These are phyloP conservation scores for Aspergillus chevalieri DNA, from an alignment of 2,329 filamentous ascomycete species.

Conservation along the genomic window DNA sequence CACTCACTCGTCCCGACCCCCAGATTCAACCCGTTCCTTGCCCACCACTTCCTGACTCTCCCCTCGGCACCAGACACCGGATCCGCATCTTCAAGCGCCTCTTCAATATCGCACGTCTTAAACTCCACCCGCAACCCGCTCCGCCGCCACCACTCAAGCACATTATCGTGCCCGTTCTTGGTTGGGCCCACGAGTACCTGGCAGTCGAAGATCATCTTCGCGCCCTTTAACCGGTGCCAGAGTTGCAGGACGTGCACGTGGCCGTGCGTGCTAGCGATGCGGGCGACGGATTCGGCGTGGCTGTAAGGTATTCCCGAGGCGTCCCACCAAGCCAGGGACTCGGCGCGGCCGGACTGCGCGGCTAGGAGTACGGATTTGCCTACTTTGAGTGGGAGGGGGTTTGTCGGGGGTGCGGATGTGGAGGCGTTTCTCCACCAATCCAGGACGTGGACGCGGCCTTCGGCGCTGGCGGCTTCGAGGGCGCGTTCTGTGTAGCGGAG, in stretches of 20 bases:
- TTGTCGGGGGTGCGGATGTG: slow-evolving; percentile 49
- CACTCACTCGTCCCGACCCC: slow-evolving; percentile 79
- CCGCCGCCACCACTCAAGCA: slow-evolving; percentile 87
- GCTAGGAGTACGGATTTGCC: slow-evolving; percentile 80
- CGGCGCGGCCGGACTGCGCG: slow-evolving; percentile 71
- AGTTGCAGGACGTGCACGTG: slow-evolving; percentile 77
- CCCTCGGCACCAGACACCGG: slow-evolving; percentile 62
- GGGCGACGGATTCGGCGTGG: slow-evolving; percentile 75
- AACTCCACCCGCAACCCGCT: slow-evolving; percentile 73
- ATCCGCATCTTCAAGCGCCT: slow-evolving; percentile 77
- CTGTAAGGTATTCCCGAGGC: slow-evolving; percentile 70
- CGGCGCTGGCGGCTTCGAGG: slow-evolving; percentile 77
- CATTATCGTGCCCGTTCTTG: slow-evolving; percentile 74
- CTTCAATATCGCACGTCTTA: slow-evolving; percentile 91
- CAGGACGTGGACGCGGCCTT: slow-evolving; percentile 77
- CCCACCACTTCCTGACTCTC: slow-evolving; percentile 80
- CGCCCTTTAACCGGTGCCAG: slow-evolving; percentile 70
- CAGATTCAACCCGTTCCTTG: slow-evolving; percentile 71
- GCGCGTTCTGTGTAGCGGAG: slow-evolving; percentile 82
- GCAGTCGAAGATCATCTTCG: slow-evolving; percentile 73
- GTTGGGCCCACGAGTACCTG: slow-evolving; percentile 82
- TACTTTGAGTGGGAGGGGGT: slow-evolving; percentile 60
- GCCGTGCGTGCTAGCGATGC: slow-evolving; percentile 77
- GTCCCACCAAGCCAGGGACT: slow-evolving; percentile 83
- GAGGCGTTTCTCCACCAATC: slow-evolving; percentile 86